Conservation (phyloP, 495 filamentous ascomycete genomes). For the Penicillium cataractarum region DNA sequence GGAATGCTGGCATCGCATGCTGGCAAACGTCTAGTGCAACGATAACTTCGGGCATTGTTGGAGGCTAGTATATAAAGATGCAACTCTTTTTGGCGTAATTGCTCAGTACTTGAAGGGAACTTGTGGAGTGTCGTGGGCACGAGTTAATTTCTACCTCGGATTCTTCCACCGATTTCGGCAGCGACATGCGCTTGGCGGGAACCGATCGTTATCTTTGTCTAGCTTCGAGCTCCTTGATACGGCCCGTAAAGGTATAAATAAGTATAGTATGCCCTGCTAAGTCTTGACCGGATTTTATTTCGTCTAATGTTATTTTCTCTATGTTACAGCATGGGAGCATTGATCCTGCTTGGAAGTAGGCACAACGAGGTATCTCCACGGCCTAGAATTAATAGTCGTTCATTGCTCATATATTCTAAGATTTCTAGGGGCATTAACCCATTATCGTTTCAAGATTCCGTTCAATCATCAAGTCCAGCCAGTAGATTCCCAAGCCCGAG, state of each 20-base stretch:
- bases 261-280: no score
- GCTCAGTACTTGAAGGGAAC: neutral
- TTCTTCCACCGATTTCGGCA: neutral
- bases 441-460: slow-evolving; percentile 32
- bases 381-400: neutral
- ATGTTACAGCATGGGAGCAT: neutral
- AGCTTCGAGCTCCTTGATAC: neutral
- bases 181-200: neutral
- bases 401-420: neutral
- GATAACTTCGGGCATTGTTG: neutral
- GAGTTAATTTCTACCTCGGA: neutral
- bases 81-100: neutral
- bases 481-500: slow-evolving; percentile 23
- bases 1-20: neutral
- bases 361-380: neutral
- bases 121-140: neutral
- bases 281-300: neutral
- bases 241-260: neutral
- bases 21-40: slow-evolving; percentile 1
- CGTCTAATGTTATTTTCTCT: neutral
- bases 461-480: slow-evolving; percentile 34
- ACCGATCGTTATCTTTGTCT: neutral
- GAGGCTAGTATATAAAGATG: neutral
- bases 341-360: neutral
- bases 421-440: slow-evolving; percentile 16